Percentiles rank a stretch among this genome's conserved stretches.
Evolutionary conservation across 306 rosid species (phyloP).

Genomic region (Abrus precatorius): DNA sequence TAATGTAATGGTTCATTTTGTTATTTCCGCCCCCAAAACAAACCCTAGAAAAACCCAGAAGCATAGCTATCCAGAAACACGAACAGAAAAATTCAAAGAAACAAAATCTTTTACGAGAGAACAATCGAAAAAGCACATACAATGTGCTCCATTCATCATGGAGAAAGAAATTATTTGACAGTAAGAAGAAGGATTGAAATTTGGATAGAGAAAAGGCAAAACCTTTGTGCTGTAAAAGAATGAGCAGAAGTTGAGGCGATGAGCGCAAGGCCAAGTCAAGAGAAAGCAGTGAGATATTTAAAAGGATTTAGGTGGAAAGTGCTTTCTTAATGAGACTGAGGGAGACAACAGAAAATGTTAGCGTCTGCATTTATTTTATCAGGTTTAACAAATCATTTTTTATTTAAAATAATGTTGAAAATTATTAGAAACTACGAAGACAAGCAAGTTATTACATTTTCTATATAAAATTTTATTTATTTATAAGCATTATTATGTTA

Average conservation of each 20-base stretch:
- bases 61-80: conserved; percentile 15
- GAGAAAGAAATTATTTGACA: not conserved
- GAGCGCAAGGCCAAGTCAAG: not conserved
- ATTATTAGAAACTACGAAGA: too few species aligned
- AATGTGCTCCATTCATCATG: conserved; percentile 27
- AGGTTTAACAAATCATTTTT: too few species aligned
- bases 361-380: too few species aligned
- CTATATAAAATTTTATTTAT: too few species aligned
- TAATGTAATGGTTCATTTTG: not conserved
- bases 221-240: not conserved
- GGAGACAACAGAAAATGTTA: not conserved
- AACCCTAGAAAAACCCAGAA: conserved; percentile 54
- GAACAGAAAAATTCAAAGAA: not conserved
- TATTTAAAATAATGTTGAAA: too few species aligned
- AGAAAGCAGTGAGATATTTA: not conserved
- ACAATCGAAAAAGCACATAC: conserved; percentile 14
- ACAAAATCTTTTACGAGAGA: not conserved
- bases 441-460: too few species aligned
- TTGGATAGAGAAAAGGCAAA: not conserved
- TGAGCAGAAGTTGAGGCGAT: not conserved
- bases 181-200: not conserved
- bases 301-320: not conserved
- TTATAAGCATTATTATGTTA: not conserved
- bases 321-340: not conserved
- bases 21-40: conserved; percentile 25